Conservation (phyloP, 495 filamentous ascomycete species). For the Penicillium bialowiezense region DNA sequence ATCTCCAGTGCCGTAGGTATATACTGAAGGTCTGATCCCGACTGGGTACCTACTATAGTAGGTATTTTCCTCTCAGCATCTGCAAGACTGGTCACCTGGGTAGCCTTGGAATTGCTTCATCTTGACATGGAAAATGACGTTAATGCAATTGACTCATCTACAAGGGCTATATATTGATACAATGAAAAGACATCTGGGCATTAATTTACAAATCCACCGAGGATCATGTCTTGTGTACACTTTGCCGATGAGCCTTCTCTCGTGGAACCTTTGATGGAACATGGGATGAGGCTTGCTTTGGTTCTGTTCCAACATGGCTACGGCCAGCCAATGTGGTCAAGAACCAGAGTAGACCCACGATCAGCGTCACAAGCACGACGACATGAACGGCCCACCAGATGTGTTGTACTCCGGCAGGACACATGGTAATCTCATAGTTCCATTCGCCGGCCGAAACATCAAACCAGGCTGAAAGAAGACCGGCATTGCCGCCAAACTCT, state of each 20-base stretch:
- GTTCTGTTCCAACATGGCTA: background rate
- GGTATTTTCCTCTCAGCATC: too few species aligned
- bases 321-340: background rate
- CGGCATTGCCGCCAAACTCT: slow-evolving; percentile 83
- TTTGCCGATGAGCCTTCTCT: background rate
- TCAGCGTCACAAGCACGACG: slow-evolving; percentile 56
- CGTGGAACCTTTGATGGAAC: background rate
- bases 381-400: slow-evolving; percentile 91
- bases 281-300: background rate
- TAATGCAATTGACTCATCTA: background rate
- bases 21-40: too few species aligned
- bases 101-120: too few species aligned
- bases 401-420: slow-evolving; percentile 79
- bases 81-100: too few species aligned
- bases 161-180: slow-evolving; percentile 1
- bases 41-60: too few species aligned
- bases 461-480: slow-evolving; percentile 85
- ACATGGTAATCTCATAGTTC: slow-evolving; percentile 75
- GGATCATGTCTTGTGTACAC: background rate
- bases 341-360: slow-evolving; percentile 17
- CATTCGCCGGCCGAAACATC: slow-evolving; percentile 66
- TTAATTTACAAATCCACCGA: background rate
- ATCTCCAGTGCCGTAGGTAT: too few species aligned
- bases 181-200: background rate
- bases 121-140: too few species aligned